Percentiles rank a stretch among this genome's conserved stretches.
Evolutionary conservation across 2,329 filamentous ascomycete species (phyloP).

Genomic region (Leptosphaerulina australis): DNA sequence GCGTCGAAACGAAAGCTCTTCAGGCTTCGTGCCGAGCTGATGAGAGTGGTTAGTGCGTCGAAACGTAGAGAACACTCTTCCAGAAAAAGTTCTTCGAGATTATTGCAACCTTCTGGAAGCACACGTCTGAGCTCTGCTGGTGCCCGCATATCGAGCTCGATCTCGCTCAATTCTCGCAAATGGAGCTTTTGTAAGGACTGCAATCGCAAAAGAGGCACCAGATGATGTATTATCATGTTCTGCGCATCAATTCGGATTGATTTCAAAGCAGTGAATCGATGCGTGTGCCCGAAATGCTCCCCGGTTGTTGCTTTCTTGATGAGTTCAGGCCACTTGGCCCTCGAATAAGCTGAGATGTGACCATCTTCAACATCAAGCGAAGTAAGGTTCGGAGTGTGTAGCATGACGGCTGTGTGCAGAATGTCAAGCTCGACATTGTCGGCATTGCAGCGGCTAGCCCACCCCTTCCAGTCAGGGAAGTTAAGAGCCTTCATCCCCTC

Average conservation of each 20-base stretch:
- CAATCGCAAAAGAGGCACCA: conserved; percentile 33
- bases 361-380: conserved; percentile 25
- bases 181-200: conserved; percentile 28
- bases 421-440: conserved; percentile 19
- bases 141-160: conserved; percentile 1
- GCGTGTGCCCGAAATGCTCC: conserved; percentile 19
- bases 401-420: conserved; percentile 31
- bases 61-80: conserved; percentile 18
- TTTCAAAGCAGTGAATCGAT: conserved; percentile 27
- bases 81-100: conserved; percentile 26
- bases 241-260: conserved; percentile 26
- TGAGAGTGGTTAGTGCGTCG: conserved; percentile 21
- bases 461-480: conserved; percentile 35
- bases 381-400: conserved; percentile 33
- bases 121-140: conserved; percentile 19
- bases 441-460: conserved; percentile 32
- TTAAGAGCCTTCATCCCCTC: conserved; percentile 27
- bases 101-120: conserved; percentile 23
- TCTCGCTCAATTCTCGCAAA: conserved; percentile 19
- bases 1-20: conserved; percentile 25
- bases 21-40: conserved; percentile 23
- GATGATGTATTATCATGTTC: conserved; percentile 14
- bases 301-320: conserved; percentile 24
- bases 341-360: conserved; percentile 13
- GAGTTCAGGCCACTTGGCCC: conserved; percentile 29